Conservation (phyloP, 805 yeast genomes). For the Saccharomycopsis lassenensis region DNA sequence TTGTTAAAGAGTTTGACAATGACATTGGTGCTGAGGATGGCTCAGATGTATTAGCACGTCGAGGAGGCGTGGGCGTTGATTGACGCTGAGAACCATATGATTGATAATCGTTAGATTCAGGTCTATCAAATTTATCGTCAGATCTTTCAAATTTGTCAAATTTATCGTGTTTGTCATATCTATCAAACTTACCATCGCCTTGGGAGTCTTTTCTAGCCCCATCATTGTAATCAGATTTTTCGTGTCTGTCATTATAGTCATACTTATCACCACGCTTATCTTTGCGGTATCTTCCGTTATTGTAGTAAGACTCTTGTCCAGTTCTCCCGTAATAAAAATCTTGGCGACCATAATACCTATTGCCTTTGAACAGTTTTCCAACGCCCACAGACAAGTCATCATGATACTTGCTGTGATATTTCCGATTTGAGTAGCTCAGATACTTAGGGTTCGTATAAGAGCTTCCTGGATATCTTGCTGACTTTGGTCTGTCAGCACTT, state of each 20-base stretch:
- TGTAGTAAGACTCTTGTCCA: slow-evolving; percentile 10
- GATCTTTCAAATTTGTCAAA: slow-evolving; percentile 4
- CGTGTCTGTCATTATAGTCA: neutral
- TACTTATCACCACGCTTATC: neutral
- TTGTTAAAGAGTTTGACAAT: no score
- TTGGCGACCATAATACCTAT: slow-evolving; percentile 5
- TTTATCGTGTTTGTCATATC: slow-evolving; percentile 3
- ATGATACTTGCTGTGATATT: no score
- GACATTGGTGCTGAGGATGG: no score
- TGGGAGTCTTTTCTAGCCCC: slow-evolving; percentile 1
- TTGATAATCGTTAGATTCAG: no score
- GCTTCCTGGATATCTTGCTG: slow-evolving; percentile 6
- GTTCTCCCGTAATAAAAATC: no score
- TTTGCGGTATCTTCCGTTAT: slow-evolving; percentile 2
- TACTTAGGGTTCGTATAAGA: slow-evolving; percentile 4
- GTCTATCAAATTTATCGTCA: neutral
- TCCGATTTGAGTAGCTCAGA: slow-evolving; percentile 4
- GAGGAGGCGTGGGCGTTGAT: no score
- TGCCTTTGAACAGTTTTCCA: slow-evolving; percentile 4
- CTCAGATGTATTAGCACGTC: no score
- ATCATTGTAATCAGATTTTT: neutral
- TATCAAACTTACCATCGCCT: neutral
- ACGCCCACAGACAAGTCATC: no score
- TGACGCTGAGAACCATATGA: no score
- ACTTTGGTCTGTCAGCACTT: no score